A percentile compares a stretch with the other conserved stretches of the same genome.
phyloP scores from a whole-genome alignment of 2,329 filamentous ascomycete species.

The Ophiostoma sp. region DNA sequence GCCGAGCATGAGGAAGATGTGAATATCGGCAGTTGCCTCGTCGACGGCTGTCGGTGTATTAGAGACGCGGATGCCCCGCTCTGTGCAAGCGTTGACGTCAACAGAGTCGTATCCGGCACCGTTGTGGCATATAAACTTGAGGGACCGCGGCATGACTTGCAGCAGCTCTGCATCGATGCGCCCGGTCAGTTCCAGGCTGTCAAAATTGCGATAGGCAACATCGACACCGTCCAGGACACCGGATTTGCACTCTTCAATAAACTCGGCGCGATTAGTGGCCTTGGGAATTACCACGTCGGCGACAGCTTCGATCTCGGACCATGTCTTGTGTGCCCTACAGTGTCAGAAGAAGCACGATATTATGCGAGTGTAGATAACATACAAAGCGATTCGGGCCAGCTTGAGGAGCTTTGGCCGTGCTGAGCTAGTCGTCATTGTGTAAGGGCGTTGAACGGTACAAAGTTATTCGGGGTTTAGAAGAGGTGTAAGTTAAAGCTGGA shows the following conservation, averaged over 20 bases:
- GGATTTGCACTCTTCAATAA: conserved; percentile 25
- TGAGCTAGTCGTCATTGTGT: conserved; percentile 1
- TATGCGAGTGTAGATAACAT: conserved; percentile 25
- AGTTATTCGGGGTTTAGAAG: background rate
- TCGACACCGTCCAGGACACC: conserved; percentile 25
- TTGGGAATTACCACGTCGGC: conserved; percentile 55
- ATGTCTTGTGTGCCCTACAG: conserved; percentile 58
- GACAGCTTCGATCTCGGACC: conserved; percentile 55
- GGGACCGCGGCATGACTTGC: conserved; percentile 46
- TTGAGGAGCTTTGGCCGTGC: conserved; percentile 10
- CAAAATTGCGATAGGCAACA: conserved; percentile 56
- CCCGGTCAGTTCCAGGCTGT: conserved; percentile 60
- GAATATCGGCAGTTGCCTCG: conserved; percentile 76
- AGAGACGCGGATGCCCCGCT: conserved; percentile 62
- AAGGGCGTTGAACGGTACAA: background rate
- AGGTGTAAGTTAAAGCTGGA: background rate
- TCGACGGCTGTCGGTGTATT: conserved; percentile 79
- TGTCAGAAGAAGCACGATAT: background rate
- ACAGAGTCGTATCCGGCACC: conserved; percentile 83
- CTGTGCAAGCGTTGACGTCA: conserved; percentile 65
- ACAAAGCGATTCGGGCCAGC: conserved; percentile 1
- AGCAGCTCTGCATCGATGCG: conserved; percentile 66
- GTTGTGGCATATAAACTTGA: conserved; percentile 58
- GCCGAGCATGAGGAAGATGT: conserved; percentile 75
- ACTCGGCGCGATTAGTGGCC: conserved; percentile 23